Evolutionary conservation across 768 basidiomycete genomes (phyloP).

Genomic region (Chalciporus chontae): DNA sequence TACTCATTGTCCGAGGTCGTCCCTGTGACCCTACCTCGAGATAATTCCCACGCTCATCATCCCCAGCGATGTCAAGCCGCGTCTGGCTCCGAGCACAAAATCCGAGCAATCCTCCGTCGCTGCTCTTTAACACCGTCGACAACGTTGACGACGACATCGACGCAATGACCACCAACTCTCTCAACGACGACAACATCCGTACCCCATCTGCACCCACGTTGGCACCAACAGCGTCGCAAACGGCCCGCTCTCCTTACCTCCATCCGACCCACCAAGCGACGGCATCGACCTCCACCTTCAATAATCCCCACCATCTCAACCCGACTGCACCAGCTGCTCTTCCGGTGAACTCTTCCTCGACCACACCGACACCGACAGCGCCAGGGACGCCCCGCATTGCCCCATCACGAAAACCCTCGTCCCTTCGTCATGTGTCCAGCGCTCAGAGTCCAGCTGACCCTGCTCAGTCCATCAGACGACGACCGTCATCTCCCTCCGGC

Average conservation of each 20-base stretch:
- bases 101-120: neutral
- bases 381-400: conserved; percentile 27
- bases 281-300: conserved; percentile 37
- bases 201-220: conserved; percentile 6
- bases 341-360: conserved; percentile 4
- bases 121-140: conserved; percentile 11
- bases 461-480: conserved; percentile 24
- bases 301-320: conserved; percentile 9
- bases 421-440: conserved; percentile 29
- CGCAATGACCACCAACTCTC: conserved; percentile 20
- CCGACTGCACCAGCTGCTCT: neutral
- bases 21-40: too few relatives aligned
- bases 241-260: conserved; percentile 36
- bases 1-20: too few relatives aligned
- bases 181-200: conserved; percentile 11
- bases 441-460: conserved; percentile 22
- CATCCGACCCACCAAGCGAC: conserved; percentile 33
- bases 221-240: conserved; percentile 10
- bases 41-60: conserved; percentile 21
- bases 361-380: conserved; percentile 13
- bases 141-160: conserved; percentile 22
- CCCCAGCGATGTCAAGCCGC: conserved; percentile 22
- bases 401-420: conserved; percentile 31
- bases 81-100: conserved; percentile 22
- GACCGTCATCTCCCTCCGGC: conserved; percentile 26